A percentile compares a stretch with the other conserved stretches of the same genome.
These are phyloP conservation scores for Phyllosticta capitalensis DNA, from an alignment of 2,329 filamentous ascomycete genomes.

Conservation along the genomic window DNA sequence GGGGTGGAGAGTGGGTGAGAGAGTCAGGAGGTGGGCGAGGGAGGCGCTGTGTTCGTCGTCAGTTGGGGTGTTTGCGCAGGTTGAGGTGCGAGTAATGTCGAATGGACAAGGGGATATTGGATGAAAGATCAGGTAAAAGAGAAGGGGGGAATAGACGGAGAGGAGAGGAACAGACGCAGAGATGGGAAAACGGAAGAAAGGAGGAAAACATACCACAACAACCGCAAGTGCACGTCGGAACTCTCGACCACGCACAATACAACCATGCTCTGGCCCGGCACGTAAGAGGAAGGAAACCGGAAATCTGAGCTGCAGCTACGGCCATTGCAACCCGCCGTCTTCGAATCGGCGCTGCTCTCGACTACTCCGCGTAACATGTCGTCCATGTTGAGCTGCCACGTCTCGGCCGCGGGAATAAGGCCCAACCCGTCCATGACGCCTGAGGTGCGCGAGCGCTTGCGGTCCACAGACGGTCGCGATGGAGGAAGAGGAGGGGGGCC, in stretches of 20 bases:
- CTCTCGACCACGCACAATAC: conserved; percentile 8
- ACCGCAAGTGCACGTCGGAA: conserved; percentile 1
- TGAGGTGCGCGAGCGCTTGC: conserved; percentile 28
- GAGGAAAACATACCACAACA: conserved; percentile 3
- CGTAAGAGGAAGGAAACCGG: background rate
- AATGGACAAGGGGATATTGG: too few species aligned
- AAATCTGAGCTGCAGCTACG: too few species aligned
- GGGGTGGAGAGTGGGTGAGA: conserved; percentile 3
- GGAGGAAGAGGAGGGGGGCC: background rate
- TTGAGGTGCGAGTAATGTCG: background rate
- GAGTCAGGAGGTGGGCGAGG: background rate
- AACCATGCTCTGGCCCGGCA: background rate
- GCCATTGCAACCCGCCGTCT: too few species aligned
- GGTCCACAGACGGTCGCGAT: background rate
- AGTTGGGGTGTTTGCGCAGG: background rate
- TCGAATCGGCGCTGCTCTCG: background rate
- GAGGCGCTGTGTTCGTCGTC: background rate
- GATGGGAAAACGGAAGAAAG: background rate
- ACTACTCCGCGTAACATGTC: background rate
- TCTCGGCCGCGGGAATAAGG: conserved; percentile 19
- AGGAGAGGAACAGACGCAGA: too few species aligned
- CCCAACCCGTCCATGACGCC: conserved; percentile 27
- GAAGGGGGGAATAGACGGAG: background rate
- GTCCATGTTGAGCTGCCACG: conserved; percentile 20
- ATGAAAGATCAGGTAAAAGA: background rate